Evolutionary conservation across 768 basidiomycete genomes (phyloP).

Genomic region (Boletellus ananas): DNA sequence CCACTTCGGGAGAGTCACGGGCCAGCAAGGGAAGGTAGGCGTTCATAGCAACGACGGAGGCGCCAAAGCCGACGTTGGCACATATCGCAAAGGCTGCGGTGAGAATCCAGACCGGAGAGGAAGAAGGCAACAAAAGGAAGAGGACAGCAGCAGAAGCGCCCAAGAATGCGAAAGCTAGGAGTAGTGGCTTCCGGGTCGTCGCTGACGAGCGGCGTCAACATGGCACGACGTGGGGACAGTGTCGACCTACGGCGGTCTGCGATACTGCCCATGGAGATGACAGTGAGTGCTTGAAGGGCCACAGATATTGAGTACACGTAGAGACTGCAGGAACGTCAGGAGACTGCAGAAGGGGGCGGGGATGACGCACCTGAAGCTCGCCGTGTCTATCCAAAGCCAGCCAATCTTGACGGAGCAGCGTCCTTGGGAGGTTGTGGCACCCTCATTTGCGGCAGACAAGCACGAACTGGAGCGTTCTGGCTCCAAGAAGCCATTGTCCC

Average conservation of each 20-base stretch:
- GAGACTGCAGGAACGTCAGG: conserved; percentile 45
- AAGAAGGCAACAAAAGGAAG: conserved; percentile 72
- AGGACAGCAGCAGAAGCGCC: conserved; percentile 66
- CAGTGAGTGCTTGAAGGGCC: conserved; percentile 85
- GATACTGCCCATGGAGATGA: conserved; percentile 90
- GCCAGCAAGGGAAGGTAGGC: conserved; percentile 80
- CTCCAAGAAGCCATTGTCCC: conserved; percentile 79
- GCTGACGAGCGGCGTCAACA: conserved; percentile 37
- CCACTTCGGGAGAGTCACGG: conserved; percentile 58
- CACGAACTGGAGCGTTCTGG: conserved; percentile 70
- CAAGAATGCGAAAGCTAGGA: conserved; percentile 67
- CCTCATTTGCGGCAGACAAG: conserved; percentile 12
- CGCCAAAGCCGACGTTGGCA: conserved; percentile 86
- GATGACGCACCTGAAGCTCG: conserved; percentile 74
- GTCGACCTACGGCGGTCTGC: conserved; percentile 80
- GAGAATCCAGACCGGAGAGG: conserved; percentile 65
- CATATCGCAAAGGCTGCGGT: conserved; percentile 66
- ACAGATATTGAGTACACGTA: conserved; percentile 88
- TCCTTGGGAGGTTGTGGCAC: conserved; percentile 29
- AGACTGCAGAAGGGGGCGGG: not conserved
- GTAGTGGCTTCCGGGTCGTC: conserved; percentile 69
- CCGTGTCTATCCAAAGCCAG: conserved; percentile 86
- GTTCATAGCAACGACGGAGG: conserved; percentile 85
- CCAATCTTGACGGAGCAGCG: conserved; percentile 81
- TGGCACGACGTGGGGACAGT: too few species aligned